phyloP scores from a whole-genome alignment of 208 protist species.

The Trichomonas gallinae region DNA sequence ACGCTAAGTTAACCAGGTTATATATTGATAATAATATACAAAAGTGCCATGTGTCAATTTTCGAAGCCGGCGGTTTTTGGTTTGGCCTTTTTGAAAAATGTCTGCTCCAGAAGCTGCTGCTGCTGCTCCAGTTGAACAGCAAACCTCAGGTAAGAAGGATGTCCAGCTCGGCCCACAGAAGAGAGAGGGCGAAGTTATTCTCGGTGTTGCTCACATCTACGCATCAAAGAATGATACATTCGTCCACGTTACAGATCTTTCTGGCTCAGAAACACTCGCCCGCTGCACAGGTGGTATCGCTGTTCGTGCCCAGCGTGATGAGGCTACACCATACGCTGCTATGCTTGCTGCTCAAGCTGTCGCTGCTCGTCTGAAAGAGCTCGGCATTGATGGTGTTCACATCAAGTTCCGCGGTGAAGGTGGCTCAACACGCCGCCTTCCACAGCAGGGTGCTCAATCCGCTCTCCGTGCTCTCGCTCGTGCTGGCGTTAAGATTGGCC shows the following conservation, averaged over 20 bases:
- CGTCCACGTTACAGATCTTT: conserved; percentile 74
- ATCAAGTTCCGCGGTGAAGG: not conserved
- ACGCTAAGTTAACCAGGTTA: no score
- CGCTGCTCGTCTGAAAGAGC: conserved; percentile 66
- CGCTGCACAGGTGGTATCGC: conserved; percentile 85
- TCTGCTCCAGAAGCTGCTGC: not conserved
- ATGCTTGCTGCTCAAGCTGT: conserved; percentile 99
- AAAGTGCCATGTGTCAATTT: no score
- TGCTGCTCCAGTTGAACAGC: not conserved
- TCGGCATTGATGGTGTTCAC: not conserved
- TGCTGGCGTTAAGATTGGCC: conserved; percentile 95
- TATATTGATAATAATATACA: no score
- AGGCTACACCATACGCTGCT: conserved; percentile 82
- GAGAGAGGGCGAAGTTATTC: not conserved
- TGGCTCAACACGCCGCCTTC: not conserved
- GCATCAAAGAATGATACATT: conserved; percentile 99
- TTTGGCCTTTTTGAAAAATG: not conserved
- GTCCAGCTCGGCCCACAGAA: not conserved
- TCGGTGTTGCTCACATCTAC: conserved; percentile 47
- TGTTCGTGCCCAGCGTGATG: not conserved
- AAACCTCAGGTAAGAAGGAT: not conserved
- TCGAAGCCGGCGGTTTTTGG: not conserved
- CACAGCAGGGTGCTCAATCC: conserved; percentile 73
- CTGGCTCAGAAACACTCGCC: conserved; percentile 27
- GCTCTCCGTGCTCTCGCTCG: conserved; percentile 98